These are phyloP conservation scores for Pugionium dolabratum DNA, from an alignment of 345 rosid genomes.

Conservation along the genomic window DNA sequence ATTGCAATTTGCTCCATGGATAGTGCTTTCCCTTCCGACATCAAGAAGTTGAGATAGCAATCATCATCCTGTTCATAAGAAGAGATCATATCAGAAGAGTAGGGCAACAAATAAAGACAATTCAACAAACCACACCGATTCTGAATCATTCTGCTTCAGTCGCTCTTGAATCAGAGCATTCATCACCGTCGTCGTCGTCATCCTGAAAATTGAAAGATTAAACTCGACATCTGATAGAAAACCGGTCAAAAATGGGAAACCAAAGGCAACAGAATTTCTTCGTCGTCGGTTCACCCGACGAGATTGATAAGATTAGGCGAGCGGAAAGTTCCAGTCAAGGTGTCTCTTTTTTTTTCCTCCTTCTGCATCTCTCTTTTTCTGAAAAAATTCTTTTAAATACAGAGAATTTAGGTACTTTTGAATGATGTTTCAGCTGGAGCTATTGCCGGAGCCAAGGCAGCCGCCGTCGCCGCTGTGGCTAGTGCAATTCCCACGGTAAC, in stretches of 20 bases:
- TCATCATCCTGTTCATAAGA: too few relatives aligned
- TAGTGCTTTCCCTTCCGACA: too few relatives aligned
- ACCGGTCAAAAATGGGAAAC: conserved; percentile 22
- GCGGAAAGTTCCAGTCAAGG: conserved; percentile 37
- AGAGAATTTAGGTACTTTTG: too few relatives aligned
- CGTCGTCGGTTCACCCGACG: conserved; percentile 38
- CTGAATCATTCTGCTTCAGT: too few relatives aligned
- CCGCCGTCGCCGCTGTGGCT: conserved; percentile 61
- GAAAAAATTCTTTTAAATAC: neutral
- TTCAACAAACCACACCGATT: conserved; percentile 67
- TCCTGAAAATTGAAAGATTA: conserved; percentile 14
- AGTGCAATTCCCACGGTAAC: conserved; percentile 24
- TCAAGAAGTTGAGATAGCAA: too few relatives aligned
- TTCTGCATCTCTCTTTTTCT: neutral
- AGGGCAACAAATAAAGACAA: too few relatives aligned
- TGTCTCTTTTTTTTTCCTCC: conserved; percentile 37
- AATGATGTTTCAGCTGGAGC: too few relatives aligned
- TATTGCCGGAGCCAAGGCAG: conserved; percentile 58
- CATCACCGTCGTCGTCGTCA: too few relatives aligned
- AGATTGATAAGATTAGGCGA: conserved; percentile 35
- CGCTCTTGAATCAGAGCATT: too few relatives aligned
- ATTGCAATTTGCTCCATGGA: too few relatives aligned
- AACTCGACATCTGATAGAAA: conserved; percentile 9
- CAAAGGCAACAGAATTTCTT: conserved; percentile 30
- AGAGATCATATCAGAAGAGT: conserved; percentile 36